Conservation (phyloP, 2,329 filamentous ascomycete genomes). For the Colletotrichum simmondsii region DNA sequence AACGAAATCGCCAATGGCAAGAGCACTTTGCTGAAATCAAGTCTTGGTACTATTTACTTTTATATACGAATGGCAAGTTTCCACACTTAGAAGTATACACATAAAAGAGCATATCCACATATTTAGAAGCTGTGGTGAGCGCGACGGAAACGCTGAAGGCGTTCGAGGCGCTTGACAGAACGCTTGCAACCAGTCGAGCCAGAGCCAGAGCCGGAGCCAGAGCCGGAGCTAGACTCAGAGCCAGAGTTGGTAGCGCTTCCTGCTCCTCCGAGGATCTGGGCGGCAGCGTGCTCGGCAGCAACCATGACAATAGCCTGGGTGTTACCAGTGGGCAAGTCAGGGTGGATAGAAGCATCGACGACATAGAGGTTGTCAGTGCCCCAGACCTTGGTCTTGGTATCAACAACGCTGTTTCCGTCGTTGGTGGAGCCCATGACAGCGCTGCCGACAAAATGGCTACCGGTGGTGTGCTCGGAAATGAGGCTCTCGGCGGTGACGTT, state of each 20-base stretch:
- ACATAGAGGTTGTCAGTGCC: constrained; percentile 71
- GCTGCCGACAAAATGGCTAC: constrained; percentile 50
- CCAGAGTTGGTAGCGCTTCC: constrained; percentile 35
- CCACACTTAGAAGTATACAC: neutral
- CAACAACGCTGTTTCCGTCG: constrained; percentile 62
- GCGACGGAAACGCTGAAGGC: constrained; percentile 43
- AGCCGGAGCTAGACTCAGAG: constrained; percentile 38
- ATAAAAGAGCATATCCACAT: neutral
- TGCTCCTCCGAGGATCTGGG: constrained; percentile 26
- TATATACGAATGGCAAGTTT: neutral
- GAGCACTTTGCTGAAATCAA: neutral
- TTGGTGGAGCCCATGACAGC: constrained; percentile 61
- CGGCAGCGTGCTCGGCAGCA: constrained; percentile 33
- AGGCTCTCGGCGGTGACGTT: constrained; percentile 40
- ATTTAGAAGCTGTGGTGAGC: neutral
- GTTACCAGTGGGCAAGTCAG: constrained; percentile 48
- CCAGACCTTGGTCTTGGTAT: constrained; percentile 66
- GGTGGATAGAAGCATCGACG: constrained; percentile 71
- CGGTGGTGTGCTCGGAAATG: constrained; percentile 38
- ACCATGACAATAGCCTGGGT: constrained; percentile 37
- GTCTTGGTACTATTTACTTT: neutral
- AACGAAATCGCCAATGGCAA: neutral
- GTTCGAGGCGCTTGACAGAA: constrained; percentile 55
- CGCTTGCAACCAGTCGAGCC: constrained; percentile 21
- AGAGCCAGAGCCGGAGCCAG: constrained; percentile 24